These are phyloP conservation scores for Cercospora sp. DNA, from an alignment of 2,329 filamentous ascomycete species.

Conservation along the genomic window DNA sequence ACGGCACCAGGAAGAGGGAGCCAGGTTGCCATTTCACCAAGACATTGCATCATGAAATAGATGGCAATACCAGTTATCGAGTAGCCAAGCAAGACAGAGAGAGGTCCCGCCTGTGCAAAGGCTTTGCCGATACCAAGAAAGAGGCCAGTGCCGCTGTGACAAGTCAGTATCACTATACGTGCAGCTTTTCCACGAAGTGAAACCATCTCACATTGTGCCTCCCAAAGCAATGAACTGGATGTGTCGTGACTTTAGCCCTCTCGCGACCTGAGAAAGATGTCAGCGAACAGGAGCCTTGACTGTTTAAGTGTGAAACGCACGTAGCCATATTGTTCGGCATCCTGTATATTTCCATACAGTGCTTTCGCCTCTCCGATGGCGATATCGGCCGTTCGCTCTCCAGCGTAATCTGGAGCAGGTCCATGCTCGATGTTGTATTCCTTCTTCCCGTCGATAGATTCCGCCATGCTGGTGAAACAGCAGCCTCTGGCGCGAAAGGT, in stretches of 20 bases:
- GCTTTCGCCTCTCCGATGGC: slow-evolving; percentile 51
- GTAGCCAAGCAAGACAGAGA: slow-evolving; percentile 23
- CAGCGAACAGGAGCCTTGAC: not conserved
- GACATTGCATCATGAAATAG: slow-evolving; percentile 18
- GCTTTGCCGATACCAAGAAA: slow-evolving; percentile 24
- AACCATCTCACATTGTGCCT: slow-evolving; percentile 13
- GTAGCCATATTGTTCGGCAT: slow-evolving; percentile 42
- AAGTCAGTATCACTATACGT: not conserved
- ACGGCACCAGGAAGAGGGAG: slow-evolving; percentile 19
- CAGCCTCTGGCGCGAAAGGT: not conserved
- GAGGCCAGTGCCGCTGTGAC: slow-evolving; percentile 43
- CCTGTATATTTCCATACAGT: slow-evolving; percentile 53
- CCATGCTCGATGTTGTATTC: slow-evolving; percentile 11
- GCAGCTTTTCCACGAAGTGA: not conserved
- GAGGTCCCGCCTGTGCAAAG: slow-evolving; percentile 33
- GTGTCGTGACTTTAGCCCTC: slow-evolving; percentile 56
- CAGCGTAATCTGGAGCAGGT: not conserved
- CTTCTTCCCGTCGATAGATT: slow-evolving; percentile 15
- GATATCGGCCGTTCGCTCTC: slow-evolving; percentile 20
- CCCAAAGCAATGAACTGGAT: slow-evolving; percentile 62
- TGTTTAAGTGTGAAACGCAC: not conserved
- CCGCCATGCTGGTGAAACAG: slow-evolving; percentile 14
- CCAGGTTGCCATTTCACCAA: slow-evolving; percentile 22
- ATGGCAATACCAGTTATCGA: slow-evolving; percentile 19
- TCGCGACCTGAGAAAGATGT: slow-evolving; percentile 45